Evolutionary conservation across 805 yeast genomes (phyloP), one percentile per base, ranked within the genome.

Genomic region (Candida montana): DNA sequence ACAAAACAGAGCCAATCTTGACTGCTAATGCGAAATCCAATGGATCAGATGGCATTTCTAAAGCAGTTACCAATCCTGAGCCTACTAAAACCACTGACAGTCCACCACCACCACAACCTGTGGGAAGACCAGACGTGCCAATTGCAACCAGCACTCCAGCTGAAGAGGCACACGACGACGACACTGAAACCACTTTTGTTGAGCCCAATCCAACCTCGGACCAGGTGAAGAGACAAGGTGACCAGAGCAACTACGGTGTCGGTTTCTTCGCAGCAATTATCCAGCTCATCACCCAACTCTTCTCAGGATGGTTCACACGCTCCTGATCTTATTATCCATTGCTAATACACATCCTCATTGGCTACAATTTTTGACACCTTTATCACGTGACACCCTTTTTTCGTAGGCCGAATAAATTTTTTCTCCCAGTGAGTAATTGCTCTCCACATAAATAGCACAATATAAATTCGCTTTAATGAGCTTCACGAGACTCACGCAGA

Each of bases 201-300:
- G 24, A 21, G 9, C 9, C 6, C 9, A 21, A 21, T 9, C 24
- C 6, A 7, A 9, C 9, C 9, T 9, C 6, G 24, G 24, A 21
- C 24, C 24, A 21, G 24, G 24, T 21, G 9, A 21, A 21, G 24
- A 21, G 24, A 21, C 24, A 19, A 26, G 18, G 18, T n/a, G 31
- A 27, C 7, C 35, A 32, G 7, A 36, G 35, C 12, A 18, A 19
- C 31, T 31, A 35, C 45, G 45, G 50, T 3, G 7, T 49, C 7
- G 48, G 51, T 2, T 49, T 56, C 44, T 47, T 54, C 33, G 51
- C 52, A 0, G 47, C 50, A 1, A n/a, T 56, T 3, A 19, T 56
- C 12, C 55, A 49, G 11, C 11, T 55, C 16, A 53, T 56, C 26
- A 44, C 53, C 3, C 42, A 53, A 24, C 53, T 56, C 44, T 54